phyloP scores from a whole-genome alignment of 2,329 filamentous ascomycete species.

The Fusarium sp. region DNA sequence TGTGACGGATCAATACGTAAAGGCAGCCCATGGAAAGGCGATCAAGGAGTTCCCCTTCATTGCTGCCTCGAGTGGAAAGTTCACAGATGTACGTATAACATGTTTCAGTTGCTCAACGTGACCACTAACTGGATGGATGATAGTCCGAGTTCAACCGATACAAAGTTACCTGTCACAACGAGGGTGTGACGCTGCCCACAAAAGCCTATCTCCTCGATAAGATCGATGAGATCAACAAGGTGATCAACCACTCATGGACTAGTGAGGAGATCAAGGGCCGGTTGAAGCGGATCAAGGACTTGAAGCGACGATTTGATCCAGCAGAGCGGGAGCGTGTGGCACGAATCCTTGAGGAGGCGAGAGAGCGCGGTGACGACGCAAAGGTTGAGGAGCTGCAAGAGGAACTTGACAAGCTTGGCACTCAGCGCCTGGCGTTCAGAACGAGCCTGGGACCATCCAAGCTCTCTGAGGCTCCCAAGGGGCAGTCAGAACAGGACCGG shows the following conservation, averaged over 20 bases:
- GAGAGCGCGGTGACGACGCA: conserved; percentile 71
- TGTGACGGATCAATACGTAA: conserved; percentile 86
- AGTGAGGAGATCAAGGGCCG: conserved; percentile 85
- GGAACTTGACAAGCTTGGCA: conserved; percentile 72
- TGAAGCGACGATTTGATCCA: conserved; percentile 75
- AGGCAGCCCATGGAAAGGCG: conserved; percentile 84
- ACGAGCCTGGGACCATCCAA: conserved; percentile 70
- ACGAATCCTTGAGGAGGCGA: conserved; percentile 75
- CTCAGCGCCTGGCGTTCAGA: conserved; percentile 79
- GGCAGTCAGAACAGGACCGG: conserved; percentile 79
- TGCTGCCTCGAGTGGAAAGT: conserved; percentile 84
- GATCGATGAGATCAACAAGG: conserved; percentile 81
- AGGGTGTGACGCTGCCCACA: conserved; percentile 80
- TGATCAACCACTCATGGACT: conserved; percentile 85
- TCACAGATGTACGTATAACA: conserved; percentile 77
- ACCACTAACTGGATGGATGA: conserved; percentile 43
- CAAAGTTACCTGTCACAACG: conserved; percentile 78
- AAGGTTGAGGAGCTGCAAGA: conserved; percentile 66
- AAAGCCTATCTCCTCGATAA: conserved; percentile 77
- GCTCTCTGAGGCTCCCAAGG: conserved; percentile 60
- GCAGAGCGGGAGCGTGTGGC: conserved; percentile 76
- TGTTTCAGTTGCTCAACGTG: not conserved
- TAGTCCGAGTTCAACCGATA: conserved; percentile 86
- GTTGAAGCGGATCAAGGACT: conserved; percentile 75
- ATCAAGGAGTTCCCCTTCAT: conserved; percentile 91